Evolutionary conservation across 2,329 filamentous ascomycete species (phyloP), one percentile per base, ranked within the genome.

Genomic region (Colletotrichum higginsianum): DNA sequence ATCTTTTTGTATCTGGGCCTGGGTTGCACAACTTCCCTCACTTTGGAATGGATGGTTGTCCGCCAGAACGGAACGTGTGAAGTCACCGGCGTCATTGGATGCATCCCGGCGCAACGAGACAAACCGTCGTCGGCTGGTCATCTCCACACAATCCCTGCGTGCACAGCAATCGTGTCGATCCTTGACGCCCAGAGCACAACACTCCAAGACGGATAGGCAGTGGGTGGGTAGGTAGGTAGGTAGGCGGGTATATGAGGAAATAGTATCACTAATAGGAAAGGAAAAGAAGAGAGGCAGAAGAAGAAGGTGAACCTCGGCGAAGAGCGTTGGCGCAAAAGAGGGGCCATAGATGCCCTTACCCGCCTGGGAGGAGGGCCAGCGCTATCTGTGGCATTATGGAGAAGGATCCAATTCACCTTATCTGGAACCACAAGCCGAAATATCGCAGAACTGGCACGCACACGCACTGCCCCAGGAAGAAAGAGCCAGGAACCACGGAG

Each of bases 371-470:
- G 35, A 11, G 35, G 35, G 35, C 67, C 64, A 67, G 67, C 68
- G 42, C 50, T 50, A 66, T 38, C 67, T 57, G 57, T 66, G 40
- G 13, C 60, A 49, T 64, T 71, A 56, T 18, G 55, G 61, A 63
- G n/a, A 68, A 56, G 11, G 30, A 4, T 60, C 53, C 40, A 63
- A 60, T 50, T 50, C 49, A 56, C 56, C 63, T 56, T 71, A 71
- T 71, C 68, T 62, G 68, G 44, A 71, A 63, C 68, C 68, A n/a
- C 61, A 57, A 18, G 18, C 18, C 55, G 64, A 26, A 66, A n/a
- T 35, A 46, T 38, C n/a, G 58, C 46, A 49, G 30, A 30, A 30
- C 30, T 8, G 30, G 30, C 30, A 30, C 30, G 8, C 30, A 11
- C 30, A 11, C 35, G 35, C 35, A 38, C 35, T 38, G 35, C 35